Evolutionary conservation across 345 rosid genomes (phyloP), one percentile per base, ranked within the genome.

Genomic region (Arabis alpina): DNA sequence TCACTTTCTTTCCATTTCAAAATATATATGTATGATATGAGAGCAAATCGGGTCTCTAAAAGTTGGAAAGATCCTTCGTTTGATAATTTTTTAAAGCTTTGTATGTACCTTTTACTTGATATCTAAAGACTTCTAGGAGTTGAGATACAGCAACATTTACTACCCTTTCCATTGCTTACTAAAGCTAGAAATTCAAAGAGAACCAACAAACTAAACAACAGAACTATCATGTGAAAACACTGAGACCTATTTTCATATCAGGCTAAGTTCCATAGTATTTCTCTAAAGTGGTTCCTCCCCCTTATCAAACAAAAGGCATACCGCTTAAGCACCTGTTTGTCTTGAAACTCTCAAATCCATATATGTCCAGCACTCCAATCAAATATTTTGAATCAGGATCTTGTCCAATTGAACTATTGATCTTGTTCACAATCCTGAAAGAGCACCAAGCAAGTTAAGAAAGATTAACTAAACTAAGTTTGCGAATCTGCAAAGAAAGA

Each of bases 281-380:
- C 34, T 19, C 43, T 57, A 52, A 39, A 27, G 37, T 55, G 74
- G 55, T 64, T 52, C 68, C 74, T 61, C 32, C 44, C 78, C 67
- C 68, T 68, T 65, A 80, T 67, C 66, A 72, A 68, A 81, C 80
- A 66, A 84, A 79, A 79, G 82, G 91, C 86, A 79, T 87, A 84
- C 87, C 84, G 47, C 76, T 81, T 81, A 86, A 84, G 93, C 90
- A 93, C 98, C 98, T 93, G 90, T 93, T 93, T 80, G 97, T 93
- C 86, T 86, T 89, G 92, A 93, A 93, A 89, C 97, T 93, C 87
- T 93, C 98, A 77, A 93, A 93, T 70, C 98, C 98, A 82, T 93
- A 93, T 67, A 93, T 93, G 84, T 93, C 98, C 76, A 93, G 85
- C 72, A 93, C 98, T 9, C 97, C 98, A 63, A 93, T 93, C 61